These are phyloP conservation scores for sunflower (Helianthus annuus) DNA, from an alignment of 129 eudicot species.

Conservation along the genomic window DNA sequence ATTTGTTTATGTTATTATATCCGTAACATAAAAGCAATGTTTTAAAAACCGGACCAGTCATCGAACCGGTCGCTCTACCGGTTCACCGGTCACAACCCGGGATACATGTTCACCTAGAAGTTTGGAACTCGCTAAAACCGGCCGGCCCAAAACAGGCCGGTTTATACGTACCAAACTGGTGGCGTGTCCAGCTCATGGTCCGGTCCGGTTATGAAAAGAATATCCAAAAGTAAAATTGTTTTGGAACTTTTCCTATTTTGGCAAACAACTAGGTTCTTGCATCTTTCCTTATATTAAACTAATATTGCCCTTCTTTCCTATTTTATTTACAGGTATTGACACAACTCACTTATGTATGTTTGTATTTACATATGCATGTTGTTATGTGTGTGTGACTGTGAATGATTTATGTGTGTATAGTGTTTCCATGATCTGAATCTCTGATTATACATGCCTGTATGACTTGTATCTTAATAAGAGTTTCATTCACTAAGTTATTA, in stretches of 20 bases:
- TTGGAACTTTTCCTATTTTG: constrained; percentile 57
- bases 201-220: no score
- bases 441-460: not conserved
- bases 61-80: no score
- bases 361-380: not conserved
- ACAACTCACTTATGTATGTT: not conserved
- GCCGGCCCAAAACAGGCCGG: not conserved
- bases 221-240: constrained; percentile 11
- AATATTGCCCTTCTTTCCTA: constrained; percentile 32
- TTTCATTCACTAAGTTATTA: not conserved
- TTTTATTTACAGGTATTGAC: constrained; percentile 11
- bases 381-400: not conserved
- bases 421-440: no score
- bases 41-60: no score
- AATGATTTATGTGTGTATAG: not conserved
- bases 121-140: no score
- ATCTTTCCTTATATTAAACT: constrained; percentile 19
- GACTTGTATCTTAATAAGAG: no score
- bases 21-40: not conserved
- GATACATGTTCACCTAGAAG: no score
- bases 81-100: no score
- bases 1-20: constrained; percentile 19
- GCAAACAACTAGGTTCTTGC: constrained; percentile 51
- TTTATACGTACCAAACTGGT: not conserved
- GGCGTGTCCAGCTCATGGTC: not conserved